Evolutionary conservation across 2,329 filamentous ascomycete species (phyloP).

Genomic region (Fusarium camptoceras): DNA sequence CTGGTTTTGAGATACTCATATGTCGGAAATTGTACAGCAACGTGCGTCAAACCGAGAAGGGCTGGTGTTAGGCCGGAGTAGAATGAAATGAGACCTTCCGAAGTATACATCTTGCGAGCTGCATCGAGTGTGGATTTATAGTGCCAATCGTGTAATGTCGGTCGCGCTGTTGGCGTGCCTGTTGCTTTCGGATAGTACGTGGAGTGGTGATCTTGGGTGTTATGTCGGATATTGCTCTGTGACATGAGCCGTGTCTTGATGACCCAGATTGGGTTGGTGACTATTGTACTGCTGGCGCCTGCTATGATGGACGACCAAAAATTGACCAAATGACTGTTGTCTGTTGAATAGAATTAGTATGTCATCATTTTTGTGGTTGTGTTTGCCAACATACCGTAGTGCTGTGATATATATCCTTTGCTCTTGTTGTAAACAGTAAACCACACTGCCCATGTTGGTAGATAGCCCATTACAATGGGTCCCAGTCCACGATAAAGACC

Average conservation of each 20-base stretch:
- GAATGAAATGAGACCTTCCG: slow-evolving; percentile 89
- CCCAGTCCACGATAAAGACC: slow-evolving; percentile 94
- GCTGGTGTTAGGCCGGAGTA: slow-evolving; percentile 96
- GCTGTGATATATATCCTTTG: slow-evolving; percentile 77
- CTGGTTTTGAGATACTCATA: slow-evolving; percentile 93
- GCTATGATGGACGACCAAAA: slow-evolving; percentile 92
- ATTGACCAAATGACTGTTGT: slow-evolving; percentile 81
- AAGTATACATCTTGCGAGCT: slow-evolving; percentile 93
- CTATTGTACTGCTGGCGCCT: slow-evolving; percentile 90
- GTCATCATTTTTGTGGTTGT: background rate
- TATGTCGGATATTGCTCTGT: slow-evolving; percentile 70
- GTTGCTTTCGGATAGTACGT: slow-evolving; percentile 58
- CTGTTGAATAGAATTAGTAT: slow-evolving; percentile 55
- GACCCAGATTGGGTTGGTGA: slow-evolving; percentile 98
- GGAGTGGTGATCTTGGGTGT: slow-evolving; percentile 57
- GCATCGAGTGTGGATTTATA: slow-evolving; percentile 92
- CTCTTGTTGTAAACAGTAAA: slow-evolving; percentile 95
- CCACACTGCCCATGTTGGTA: slow-evolving; percentile 98
- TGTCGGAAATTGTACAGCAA: slow-evolving; percentile 95
- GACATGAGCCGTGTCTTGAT: slow-evolving; percentile 99
- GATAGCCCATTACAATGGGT: slow-evolving; percentile 93
- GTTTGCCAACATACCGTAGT: slow-evolving; percentile 64
- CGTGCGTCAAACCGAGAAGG: slow-evolving; percentile 90
- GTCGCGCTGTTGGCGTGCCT: slow-evolving; percentile 67
- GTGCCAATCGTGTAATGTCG: slow-evolving; percentile 82